Conservation (phyloP, 305 asterid genomes). For the Lippia alba region DNA sequence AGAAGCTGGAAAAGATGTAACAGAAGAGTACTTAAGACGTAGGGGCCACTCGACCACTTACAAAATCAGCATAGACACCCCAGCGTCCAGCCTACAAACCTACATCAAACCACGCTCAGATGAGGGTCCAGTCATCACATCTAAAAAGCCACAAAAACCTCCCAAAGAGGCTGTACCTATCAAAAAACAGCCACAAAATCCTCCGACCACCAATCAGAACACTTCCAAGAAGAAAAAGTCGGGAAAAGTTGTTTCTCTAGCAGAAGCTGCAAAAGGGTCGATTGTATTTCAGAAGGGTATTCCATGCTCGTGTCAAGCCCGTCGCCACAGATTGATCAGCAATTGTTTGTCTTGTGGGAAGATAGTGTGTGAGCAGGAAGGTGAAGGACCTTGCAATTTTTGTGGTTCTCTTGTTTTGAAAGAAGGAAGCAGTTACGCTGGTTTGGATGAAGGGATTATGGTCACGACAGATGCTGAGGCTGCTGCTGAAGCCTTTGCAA, state of each 20-base stretch:
- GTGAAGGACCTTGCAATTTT: slow-evolving; percentile 93
- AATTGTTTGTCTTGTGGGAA: slow-evolving; percentile 96
- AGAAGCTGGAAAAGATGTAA: slow-evolving; percentile 75
- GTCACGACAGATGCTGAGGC: slow-evolving; percentile 72
- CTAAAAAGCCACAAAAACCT: slow-evolving; percentile 62
- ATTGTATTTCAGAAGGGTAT: slow-evolving; percentile 90
- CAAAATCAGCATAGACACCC: slow-evolving; percentile 40
- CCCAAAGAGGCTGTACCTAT: slow-evolving; percentile 53
- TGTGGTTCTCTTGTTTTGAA: slow-evolving; percentile 92
- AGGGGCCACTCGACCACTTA: slow-evolving; percentile 67
- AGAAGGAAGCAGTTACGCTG: slow-evolving; percentile 93
- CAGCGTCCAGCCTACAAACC: slow-evolving; percentile 67
- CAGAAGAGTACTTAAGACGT: slow-evolving; percentile 72
- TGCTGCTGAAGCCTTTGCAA: slow-evolving; percentile 89
- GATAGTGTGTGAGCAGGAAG: slow-evolving; percentile 97
- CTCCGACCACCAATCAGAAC: slow-evolving; percentile 42
- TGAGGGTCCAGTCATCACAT: slow-evolving; percentile 43
- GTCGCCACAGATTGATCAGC: slow-evolving; percentile 81
- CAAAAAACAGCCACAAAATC: slow-evolving; percentile 44
- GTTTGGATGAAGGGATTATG: slow-evolving; percentile 64
- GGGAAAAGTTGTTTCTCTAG: slow-evolving; percentile 82
- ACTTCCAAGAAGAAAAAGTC: slow-evolving; percentile 80
- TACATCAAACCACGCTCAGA: slow-evolving; percentile 80
- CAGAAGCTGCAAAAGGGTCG: slow-evolving; percentile 95
- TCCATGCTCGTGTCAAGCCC: slow-evolving; percentile 97